phyloP scores from a whole-genome alignment of 129 eudicot genomes.

The Helianthus tuberosus region DNA sequence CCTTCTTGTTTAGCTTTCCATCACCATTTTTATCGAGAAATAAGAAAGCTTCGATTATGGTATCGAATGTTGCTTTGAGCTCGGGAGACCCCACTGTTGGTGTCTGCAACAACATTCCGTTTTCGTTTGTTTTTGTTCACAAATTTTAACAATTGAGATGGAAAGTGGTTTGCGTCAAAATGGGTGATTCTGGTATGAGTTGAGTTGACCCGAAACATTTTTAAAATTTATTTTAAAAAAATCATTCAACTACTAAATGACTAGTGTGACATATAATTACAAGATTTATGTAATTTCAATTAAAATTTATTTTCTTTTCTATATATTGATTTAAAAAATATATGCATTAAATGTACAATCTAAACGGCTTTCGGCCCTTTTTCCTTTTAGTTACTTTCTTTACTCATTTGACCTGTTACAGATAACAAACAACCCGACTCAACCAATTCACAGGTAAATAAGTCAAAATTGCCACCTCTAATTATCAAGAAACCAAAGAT shows the following conservation, averaged over 20 bases:
- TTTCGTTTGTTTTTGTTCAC: background rate
- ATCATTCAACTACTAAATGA: no score
- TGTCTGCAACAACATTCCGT: conserved; percentile 26
- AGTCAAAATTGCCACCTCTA: conserved; percentile 15
- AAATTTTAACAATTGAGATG: background rate
- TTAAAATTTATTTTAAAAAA: no score
- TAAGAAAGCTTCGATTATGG: conserved; percentile 57
- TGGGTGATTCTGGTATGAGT: background rate
- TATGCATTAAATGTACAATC: background rate
- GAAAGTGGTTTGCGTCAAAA: background rate
- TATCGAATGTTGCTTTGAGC: conserved; percentile 62
- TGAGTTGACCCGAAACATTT: background rate
- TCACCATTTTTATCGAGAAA: conserved; percentile 68
- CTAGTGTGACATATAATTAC: background rate
- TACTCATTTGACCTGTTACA: background rate
- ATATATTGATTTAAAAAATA: background rate
- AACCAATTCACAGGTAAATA: background rate
- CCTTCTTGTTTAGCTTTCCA: conserved; percentile 64
- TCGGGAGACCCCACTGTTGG: conserved; percentile 41
- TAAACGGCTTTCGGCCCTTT: conserved; percentile 1
- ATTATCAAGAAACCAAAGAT: conserved; percentile 18
- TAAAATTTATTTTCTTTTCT: background rate
- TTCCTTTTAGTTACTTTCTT: background rate
- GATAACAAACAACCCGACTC: background rate
- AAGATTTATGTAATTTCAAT: background rate